These are phyloP conservation scores for Vitis riparia DNA, from an alignment of 164 flowering plant species.

Conservation along the genomic window DNA sequence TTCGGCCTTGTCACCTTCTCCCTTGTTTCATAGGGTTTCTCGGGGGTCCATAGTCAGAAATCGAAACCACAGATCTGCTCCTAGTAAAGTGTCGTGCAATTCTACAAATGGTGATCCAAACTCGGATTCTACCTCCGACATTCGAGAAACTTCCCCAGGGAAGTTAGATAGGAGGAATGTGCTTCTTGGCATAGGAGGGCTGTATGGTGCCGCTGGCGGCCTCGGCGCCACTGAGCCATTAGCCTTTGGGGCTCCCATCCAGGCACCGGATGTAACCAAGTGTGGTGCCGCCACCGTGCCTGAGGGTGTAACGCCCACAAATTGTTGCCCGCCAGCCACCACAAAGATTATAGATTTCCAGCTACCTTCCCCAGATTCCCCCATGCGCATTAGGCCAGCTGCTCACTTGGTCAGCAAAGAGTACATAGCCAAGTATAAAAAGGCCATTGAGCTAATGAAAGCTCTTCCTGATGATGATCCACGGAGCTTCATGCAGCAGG, in stretches of 20 bases:
- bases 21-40: background rate
- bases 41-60: slow-evolving; percentile 8
- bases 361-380: slow-evolving; percentile 29
- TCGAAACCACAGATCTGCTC: slow-evolving; percentile 5
- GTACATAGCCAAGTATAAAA: slow-evolving; percentile 49
- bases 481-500: slow-evolving; percentile 57
- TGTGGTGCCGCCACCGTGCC: slow-evolving; percentile 39
- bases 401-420: slow-evolving; percentile 44
- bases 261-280: slow-evolving; percentile 26
- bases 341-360: slow-evolving; percentile 43
- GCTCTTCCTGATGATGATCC: slow-evolving; percentile 55
- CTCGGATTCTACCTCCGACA: too few species aligned
- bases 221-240: slow-evolving; percentile 4
- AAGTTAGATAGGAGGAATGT: slow-evolving; percentile 45
- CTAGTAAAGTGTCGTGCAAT: slow-evolving; percentile 9
- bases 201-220: slow-evolving; percentile 32
- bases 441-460: slow-evolving; percentile 53
- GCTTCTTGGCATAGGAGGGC: slow-evolving; percentile 55
- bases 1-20: slow-evolving; percentile 4
- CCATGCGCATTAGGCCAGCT: slow-evolving; percentile 53
- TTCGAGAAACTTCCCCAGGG: background rate
- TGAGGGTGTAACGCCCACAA: slow-evolving; percentile 13
- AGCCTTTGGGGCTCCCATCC: slow-evolving; percentile 31
- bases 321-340: slow-evolving; percentile 63
- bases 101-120: background rate